Conservation (phyloP, 192 early-diverging fungal species). For the Paraglomus brasilianum region DNA sequence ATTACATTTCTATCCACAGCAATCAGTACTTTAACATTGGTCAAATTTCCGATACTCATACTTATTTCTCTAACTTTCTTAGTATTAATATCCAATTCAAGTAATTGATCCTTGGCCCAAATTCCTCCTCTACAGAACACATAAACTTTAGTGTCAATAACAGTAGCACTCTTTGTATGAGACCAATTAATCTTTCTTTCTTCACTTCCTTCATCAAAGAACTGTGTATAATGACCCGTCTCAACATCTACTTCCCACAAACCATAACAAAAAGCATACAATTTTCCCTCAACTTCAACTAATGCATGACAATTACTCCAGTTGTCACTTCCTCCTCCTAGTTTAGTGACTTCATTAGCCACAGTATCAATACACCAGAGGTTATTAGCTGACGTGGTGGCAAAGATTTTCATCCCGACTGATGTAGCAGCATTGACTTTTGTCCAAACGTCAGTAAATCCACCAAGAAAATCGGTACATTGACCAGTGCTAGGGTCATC, state of each 20-base stretch:
- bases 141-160: conserved; percentile 23
- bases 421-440: conserved; percentile 25
- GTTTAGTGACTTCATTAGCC: not conserved
- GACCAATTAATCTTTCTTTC: conserved; percentile 19
- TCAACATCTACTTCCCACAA: conserved; percentile 21
- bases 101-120: not conserved
- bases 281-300: not conserved
- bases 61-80: conserved; percentile 16
- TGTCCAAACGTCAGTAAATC: conserved; percentile 26
- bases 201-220: conserved; percentile 25
- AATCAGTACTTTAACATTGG: conserved; percentile 1
- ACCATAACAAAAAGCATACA: conserved; percentile 28
- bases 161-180: conserved; percentile 5
- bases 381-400: conserved; percentile 32
- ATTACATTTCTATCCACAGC: not conserved
- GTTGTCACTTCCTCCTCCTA: conserved; percentile 30
- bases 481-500: conserved; percentile 29
- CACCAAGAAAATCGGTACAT: conserved; percentile 26
- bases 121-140: not conserved
- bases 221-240: conserved; percentile 5
- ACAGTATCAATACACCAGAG: conserved; percentile 28
- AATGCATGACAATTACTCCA: conserved; percentile 28
- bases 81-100: conserved; percentile 22
- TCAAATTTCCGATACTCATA: conserved; percentile 20
- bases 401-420: conserved; percentile 15